Base-by-base conservation (phyloP, 176 grass and related monocot genomes). In the Eremochloa ophiuroides region DNA sequence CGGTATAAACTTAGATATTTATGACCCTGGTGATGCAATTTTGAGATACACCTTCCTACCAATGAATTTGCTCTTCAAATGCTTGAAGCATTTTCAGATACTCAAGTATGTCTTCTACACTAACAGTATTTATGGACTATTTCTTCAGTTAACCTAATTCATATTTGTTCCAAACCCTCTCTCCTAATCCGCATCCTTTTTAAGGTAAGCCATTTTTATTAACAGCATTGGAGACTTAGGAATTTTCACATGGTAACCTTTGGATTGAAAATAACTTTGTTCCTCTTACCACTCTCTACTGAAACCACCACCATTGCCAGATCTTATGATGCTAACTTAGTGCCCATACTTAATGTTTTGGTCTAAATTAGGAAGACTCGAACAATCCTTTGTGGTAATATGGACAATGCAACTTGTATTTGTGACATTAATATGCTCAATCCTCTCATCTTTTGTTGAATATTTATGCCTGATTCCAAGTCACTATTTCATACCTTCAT, bases 111-210 rank as follows among this genome's bases (percentile, higher is more conserved):
- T 73, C 41, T 65, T 79, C 17, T 48, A 37, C 31, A 42, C 74
- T 56, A 58, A 20, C 9, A 30, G 6, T 74, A 82, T 82, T 73
- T 53, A 53, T 56, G 41, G 39, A 23, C 46, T 59, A 43, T 63
- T 34, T 68, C 18, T 44, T 58, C 11, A 76, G 27, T 66, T 76
- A 55, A 18, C 50, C 27, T 69, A 20, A 35, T 62, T 31, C 10
- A 78, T 77, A 47, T 76, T 77, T 77, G 37, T 84, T 68, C 34
- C 34, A 58, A 84, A 83, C 20, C 40, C 10, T 7, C 1, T 63
- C 20, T 83, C 43, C 17, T 73, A 29, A 23, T 56, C 10, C 18
- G 41, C 70, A 65, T 15, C 6, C 12, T 12, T 1, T 23, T 41
- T 83, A 55, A 67, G 30, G 25, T 25, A 20, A 23, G 35, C 18